Conservation (phyloP, 2,329 filamentous ascomycete species). For the Neofusicoccum sp. region DNA sequence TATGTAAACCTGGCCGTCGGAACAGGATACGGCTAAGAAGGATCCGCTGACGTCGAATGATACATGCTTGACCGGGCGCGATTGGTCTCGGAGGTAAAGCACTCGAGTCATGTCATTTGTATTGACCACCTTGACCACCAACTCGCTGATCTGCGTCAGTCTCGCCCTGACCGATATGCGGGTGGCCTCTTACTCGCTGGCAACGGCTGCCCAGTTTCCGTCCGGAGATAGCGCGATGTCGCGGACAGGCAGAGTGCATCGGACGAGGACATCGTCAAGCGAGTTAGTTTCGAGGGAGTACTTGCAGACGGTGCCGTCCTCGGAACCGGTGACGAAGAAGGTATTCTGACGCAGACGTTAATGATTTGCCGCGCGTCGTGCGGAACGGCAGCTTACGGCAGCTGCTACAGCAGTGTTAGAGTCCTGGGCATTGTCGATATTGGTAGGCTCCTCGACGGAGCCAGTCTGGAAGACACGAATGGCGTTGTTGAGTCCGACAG, state of each 20-base stretch:
- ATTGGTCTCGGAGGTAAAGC: slow-evolving; percentile 77
- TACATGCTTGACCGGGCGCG: slow-evolving; percentile 85
- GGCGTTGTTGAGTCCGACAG: slow-evolving; percentile 88
- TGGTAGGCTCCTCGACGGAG: slow-evolving; percentile 86
- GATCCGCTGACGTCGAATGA: slow-evolving; percentile 80
- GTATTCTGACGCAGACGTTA: slow-evolving; percentile 54
- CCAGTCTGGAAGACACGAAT: slow-evolving; percentile 90
- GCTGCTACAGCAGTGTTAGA: slow-evolving; percentile 78
- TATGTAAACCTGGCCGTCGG: slow-evolving; percentile 84
- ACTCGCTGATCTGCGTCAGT: slow-evolving; percentile 57
- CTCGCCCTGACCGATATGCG: neutral
- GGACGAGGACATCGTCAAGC: slow-evolving; percentile 79
- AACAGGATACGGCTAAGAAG: slow-evolving; percentile 76
- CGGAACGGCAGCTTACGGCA: slow-evolving; percentile 46
- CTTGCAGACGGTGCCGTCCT: slow-evolving; percentile 93
- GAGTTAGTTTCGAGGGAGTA: slow-evolving; percentile 74
- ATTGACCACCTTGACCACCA: slow-evolving; percentile 85
- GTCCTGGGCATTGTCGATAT: slow-evolving; percentile 87
- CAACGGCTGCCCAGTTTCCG: slow-evolving; percentile 84
- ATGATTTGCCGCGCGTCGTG: neutral
- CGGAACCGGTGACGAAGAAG: slow-evolving; percentile 84
- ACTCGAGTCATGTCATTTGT: slow-evolving; percentile 74
- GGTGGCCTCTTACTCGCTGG: slow-evolving; percentile 69
- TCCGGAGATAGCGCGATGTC: slow-evolving; percentile 82
- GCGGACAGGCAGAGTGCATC: slow-evolving; percentile 80